These are phyloP conservation scores for Hibiscus syriacus DNA, from an alignment of 345 rosid species.

Conservation along the genomic window DNA sequence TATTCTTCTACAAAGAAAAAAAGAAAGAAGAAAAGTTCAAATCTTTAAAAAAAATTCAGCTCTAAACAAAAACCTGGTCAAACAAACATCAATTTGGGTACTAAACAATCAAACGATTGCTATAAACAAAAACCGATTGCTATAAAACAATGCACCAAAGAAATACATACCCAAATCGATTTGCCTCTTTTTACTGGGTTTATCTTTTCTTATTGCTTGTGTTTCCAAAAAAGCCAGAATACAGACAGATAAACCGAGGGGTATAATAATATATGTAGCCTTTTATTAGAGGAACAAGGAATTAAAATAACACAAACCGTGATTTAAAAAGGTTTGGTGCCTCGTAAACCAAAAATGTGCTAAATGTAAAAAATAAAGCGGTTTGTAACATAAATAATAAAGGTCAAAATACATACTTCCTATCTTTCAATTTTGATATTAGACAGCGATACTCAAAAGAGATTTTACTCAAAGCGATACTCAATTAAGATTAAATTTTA, in stretches of 20 bases:
- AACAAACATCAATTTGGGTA: constrained; percentile 2
- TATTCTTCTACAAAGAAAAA: neutral
- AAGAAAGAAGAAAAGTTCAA: neutral
- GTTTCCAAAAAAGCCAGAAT: neutral
- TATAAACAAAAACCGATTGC: constrained; percentile 15
- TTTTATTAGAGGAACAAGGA: constrained; percentile 2
- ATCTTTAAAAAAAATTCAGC: neutral
- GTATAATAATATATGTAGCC: neutral
- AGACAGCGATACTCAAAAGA: neutral
- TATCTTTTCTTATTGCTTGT: neutral
- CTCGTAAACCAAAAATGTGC: neutral
- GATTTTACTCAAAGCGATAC: neutral
- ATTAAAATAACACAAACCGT: constrained; percentile 8
- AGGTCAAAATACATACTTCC: neutral
- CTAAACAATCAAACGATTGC: constrained; percentile 10
- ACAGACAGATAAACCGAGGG: neutral
- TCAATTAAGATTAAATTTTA: too few relatives aligned
- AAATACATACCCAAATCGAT: constrained; percentile 10
- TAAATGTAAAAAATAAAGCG: neutral
- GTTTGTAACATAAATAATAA: neutral
- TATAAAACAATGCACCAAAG: constrained; percentile 19
- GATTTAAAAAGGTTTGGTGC: neutral
- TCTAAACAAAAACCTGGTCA: neutral
- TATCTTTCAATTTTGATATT: too few relatives aligned
- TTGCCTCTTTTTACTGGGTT: neutral